Percentiles rank a stretch among this genome's conserved stretches.
phyloP scores from a whole-genome alignment of 2,329 filamentous ascomycete genomes.

The Sclerotinia glacialis region DNA sequence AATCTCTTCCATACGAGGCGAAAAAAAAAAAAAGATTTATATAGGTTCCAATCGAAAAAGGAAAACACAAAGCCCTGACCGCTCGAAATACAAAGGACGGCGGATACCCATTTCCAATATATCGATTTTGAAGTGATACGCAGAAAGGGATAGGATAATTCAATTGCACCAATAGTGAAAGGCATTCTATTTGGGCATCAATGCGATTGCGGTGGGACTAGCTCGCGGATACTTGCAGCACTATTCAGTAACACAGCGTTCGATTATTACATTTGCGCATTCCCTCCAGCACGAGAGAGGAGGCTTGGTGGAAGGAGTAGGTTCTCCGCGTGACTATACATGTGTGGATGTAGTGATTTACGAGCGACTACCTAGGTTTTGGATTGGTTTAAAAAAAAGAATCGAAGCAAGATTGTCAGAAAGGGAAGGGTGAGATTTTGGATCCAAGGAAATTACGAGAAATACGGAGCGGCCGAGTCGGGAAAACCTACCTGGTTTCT shows the following conservation, averaged over 20 bases:
- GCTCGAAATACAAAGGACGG: slow-evolving; percentile 15
- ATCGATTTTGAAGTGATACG: slow-evolving; percentile 24
- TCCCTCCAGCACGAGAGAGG: slow-evolving; percentile 13
- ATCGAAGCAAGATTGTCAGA: slow-evolving; percentile 14
- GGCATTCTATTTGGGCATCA: slow-evolving; percentile 34
- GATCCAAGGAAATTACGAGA: slow-evolving; percentile 17
- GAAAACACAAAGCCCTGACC: slow-evolving; percentile 12
- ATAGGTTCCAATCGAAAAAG: slow-evolving; percentile 8
- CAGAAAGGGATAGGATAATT: slow-evolving; percentile 20
- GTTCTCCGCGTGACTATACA: slow-evolving; percentile 23
- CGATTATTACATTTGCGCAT: slow-evolving; percentile 24
- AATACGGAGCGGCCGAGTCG: slow-evolving; percentile 18
- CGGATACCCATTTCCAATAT: slow-evolving; percentile 24
- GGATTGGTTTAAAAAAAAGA: slow-evolving; percentile 10
- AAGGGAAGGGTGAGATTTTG: slow-evolving; percentile 15
- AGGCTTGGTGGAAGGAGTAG: slow-evolving; percentile 19
- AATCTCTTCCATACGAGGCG: slow-evolving; percentile 1
- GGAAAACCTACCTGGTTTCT: slow-evolving; percentile 20
- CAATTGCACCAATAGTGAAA: slow-evolving; percentile 21
- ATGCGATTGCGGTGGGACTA: slow-evolving; percentile 34
- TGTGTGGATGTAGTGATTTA: slow-evolving; percentile 21
- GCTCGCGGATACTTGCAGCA: slow-evolving; percentile 35
- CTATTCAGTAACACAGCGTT: slow-evolving; percentile 33
- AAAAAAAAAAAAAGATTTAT: slow-evolving; percentile 5
- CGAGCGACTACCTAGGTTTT: slow-evolving; percentile 9